Evolutionary conservation across 2,329 filamentous ascomycete genomes (phyloP).

Genomic region (Aureobasidium melanogenum): DNA sequence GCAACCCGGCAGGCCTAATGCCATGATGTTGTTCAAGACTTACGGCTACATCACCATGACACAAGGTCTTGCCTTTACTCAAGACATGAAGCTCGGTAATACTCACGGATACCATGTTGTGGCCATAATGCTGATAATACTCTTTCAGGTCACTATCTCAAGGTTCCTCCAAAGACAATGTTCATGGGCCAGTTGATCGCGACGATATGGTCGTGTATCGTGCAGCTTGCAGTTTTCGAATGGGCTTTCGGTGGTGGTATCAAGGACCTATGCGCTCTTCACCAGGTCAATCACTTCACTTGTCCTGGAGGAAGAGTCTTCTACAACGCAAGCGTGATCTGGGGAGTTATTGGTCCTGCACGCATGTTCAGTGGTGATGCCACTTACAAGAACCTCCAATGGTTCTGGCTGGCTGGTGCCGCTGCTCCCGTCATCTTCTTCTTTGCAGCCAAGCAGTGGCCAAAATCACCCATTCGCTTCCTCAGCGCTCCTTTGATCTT

Average conservation of each 20-base stretch:
- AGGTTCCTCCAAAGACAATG: conserved; percentile 68
- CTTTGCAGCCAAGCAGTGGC: conserved; percentile 22
- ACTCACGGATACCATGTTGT: background rate
- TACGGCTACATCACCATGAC: conserved; percentile 39
- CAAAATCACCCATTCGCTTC: conserved; percentile 12
- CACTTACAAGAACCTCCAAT: conserved; percentile 56
- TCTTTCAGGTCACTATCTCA: conserved; percentile 58
- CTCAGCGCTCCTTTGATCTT: conserved; percentile 58
- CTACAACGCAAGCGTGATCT: conserved; percentile 59
- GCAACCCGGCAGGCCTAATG: conserved; percentile 78
- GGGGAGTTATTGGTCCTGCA: conserved; percentile 32
- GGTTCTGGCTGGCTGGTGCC: conserved; percentile 67
- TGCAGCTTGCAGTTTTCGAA: conserved; percentile 75
- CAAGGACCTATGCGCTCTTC: conserved; percentile 63
- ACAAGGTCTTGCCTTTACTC: conserved; percentile 79
- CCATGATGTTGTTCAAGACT: conserved; percentile 77
- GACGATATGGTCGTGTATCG: conserved; percentile 33
- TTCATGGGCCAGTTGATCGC: conserved; percentile 68
- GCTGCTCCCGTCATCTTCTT: conserved; percentile 66
- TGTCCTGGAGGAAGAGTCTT: conserved; percentile 85
- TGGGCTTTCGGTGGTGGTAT: conserved; percentile 43
- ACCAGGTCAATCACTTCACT: conserved; percentile 83
- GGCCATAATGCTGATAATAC: background rate
- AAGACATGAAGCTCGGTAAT: conserved; percentile 68
- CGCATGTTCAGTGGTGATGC: conserved; percentile 74